These are phyloP conservation scores for Monilinia aucupariae DNA, from an alignment of 2,329 filamentous ascomycete species.

Conservation along the genomic window DNA sequence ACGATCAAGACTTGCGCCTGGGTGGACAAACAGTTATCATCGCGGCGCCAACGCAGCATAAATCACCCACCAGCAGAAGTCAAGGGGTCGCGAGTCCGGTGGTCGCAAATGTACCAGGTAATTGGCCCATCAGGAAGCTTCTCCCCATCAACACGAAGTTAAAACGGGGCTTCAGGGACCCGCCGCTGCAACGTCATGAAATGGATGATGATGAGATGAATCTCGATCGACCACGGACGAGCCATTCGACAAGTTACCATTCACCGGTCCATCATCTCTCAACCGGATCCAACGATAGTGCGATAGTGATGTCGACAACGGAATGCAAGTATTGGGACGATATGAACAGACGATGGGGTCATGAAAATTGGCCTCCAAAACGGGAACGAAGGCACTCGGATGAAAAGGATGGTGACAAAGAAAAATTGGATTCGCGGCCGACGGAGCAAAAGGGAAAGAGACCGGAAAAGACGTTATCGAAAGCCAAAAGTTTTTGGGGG, in stretches of 20 bases:
- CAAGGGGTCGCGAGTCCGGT: background rate
- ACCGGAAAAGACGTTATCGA: constrained; percentile 14
- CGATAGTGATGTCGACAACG: constrained; percentile 12
- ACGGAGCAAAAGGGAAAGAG: constrained; percentile 13
- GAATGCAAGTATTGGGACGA: constrained; percentile 7
- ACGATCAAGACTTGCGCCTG: background rate
- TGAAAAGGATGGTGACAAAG: background rate
- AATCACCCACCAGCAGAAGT: background rate
- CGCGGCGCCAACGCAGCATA: background rate
- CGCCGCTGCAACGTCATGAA: background rate
- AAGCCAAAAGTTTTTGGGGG: constrained; percentile 16
- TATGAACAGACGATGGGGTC: background rate
- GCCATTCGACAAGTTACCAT: constrained; percentile 4
- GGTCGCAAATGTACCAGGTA: background rate
- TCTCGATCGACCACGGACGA: constrained; percentile 8
- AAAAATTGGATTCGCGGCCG: background rate
- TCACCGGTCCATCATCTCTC: constrained; percentile 7
- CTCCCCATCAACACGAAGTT: background rate
- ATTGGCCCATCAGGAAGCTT: constrained; percentile 4
- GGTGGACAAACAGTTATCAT: background rate
- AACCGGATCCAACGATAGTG: constrained; percentile 15
- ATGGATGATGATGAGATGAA: background rate
- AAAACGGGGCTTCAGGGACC: background rate
- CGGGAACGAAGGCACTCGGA: background rate
- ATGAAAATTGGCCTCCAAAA: background rate